Base-by-base conservation (phyloP, 148 eudicot species). In the Cornus kousa region DNA sequence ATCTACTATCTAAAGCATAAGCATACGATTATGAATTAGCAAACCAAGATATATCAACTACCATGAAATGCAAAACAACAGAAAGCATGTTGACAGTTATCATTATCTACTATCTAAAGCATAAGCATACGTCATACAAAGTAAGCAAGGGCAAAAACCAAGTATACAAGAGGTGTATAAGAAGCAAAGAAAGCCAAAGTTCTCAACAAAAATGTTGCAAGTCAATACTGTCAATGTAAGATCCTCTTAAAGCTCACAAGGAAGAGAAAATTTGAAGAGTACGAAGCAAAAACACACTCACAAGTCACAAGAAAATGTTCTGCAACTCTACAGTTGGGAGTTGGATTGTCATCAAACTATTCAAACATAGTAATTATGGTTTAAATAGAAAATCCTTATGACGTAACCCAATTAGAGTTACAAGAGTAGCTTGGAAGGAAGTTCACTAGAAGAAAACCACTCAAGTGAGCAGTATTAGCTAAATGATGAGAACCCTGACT, bases 401-500 rank as follows among this genome's bases (percentile, higher is more conserved):
- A 33, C 3, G 28, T 1, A 4, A 73, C 33, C 5, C n/a, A 24
- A 40, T 66, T 20, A 23, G 9, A 68, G 59, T 40, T 14, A 43
- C 59, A 68, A 64, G 5, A 37, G 23, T 37, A 17, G 67, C 71
- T 75, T 75, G 70, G 48, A 66, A 19, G 69, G 8, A 75, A 39
- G 59, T 70, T 13, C 14, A 23, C 39, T 40, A 4, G 35, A 66
- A 46, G 37, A 22, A 76, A 20, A 28, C 33, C 59, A 14, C 37
- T 50, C 67, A 23, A 64, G 40, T 7, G 28, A 24, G 71, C 10
- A 59, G 48, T 20, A 16, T 60, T 65, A 22, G 23, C 60, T 76
- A 66, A 43, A 66, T 43, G 70, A 5, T 66, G 69, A 76, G 48
- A 43, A 67, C 59, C 60, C 59, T 20, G 19, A 24, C 67, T 46